Conservation (phyloP, 805 yeast genomes). For the Myxozyma geophila region DNA sequence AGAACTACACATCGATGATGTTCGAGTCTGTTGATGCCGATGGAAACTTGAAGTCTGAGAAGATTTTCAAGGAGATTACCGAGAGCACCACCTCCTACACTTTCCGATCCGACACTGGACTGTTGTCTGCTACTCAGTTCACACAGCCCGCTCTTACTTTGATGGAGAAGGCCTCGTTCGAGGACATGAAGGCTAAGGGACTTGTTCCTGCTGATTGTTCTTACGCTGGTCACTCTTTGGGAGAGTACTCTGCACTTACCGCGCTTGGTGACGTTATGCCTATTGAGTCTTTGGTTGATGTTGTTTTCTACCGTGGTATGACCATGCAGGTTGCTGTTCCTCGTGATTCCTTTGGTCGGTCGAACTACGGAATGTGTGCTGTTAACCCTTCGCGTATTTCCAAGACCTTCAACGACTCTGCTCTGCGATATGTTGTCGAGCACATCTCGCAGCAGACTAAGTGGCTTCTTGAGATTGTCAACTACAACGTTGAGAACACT, state of each 20-base stretch:
- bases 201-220: conserved; percentile 89
- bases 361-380: conserved; percentile 99
- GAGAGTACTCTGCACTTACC: conserved; percentile 97
- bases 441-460: conserved; percentile 80
- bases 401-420: conserved; percentile 87
- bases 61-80: conserved; percentile 90
- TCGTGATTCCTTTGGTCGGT: conserved; percentile 91
- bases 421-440: conserved; percentile 90
- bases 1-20: conserved; percentile 95
- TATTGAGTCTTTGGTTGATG: conserved; percentile 63
- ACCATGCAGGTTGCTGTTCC: conserved; percentile 99
- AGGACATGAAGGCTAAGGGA: conserved; percentile 95
- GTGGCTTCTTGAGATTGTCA: conserved; percentile 97
- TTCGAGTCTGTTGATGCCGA: conserved; percentile 90
- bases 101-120: conserved; percentile 90
- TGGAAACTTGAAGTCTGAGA: conserved; percentile 85
- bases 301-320: conserved; percentile 95
- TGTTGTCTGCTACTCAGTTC: conserved; percentile 96
- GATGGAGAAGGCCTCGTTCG: conserved; percentile 99
- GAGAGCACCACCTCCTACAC: conserved; percentile 82
- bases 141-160: conserved; percentile 99
- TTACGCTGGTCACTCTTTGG: conserved; percentile 99
- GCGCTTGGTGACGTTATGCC: conserved; percentile 99
- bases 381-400: conserved; percentile 94
- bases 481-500: conserved; percentile 96